Evolutionary conservation across 257 asterid genomes (phyloP).

Genomic region (Capsicum baccatum): DNA sequence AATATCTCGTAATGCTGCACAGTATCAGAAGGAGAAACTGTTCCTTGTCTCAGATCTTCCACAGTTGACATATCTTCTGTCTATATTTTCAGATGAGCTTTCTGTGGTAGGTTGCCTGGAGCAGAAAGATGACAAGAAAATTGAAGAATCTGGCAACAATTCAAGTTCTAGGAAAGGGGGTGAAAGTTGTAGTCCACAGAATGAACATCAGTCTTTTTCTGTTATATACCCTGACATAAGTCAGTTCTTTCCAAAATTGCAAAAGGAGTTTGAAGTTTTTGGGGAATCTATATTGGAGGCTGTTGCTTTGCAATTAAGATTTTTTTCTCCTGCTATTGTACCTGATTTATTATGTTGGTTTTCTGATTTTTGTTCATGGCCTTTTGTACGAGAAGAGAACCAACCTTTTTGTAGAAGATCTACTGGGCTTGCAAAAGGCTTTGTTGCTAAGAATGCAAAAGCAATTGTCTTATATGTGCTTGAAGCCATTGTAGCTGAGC

Average conservation of each 20-base stretch:
- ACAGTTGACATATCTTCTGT: conserved; percentile 67
- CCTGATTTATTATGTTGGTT: conserved; percentile 95
- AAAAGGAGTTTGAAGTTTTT: conserved; percentile 78
- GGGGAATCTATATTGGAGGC: conserved; percentile 93
- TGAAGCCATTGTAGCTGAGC: conserved; percentile 85
- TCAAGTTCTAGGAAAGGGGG: conserved; percentile 42
- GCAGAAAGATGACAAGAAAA: conserved; percentile 49
- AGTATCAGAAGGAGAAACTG: conserved; percentile 79
- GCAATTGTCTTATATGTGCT: conserved; percentile 81
- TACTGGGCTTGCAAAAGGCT: conserved; percentile 69
- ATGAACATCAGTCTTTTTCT: conserved; percentile 59
- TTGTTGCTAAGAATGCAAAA: conserved; percentile 89
- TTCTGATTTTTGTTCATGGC: conserved; percentile 86
- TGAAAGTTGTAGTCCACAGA: conserved; percentile 48
- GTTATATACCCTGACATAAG: conserved; percentile 69
- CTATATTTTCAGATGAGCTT: conserved; percentile 88
- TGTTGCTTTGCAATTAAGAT: conserved; percentile 86
- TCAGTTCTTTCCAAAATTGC: conserved; percentile 80
- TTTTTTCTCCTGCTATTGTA: conserved; percentile 69
- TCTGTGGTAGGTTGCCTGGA: conserved; percentile 60
- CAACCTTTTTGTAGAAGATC: conserved; percentile 41
- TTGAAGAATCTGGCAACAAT: conserved; percentile 44
- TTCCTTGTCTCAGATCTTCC: conserved; percentile 87
- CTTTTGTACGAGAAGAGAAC: conserved; percentile 61
- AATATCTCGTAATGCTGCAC: conserved; percentile 80